These are phyloP conservation scores for Pelargonium cotyledonis DNA, from an alignment of 441 rosid species.

Conservation along the genomic window DNA sequence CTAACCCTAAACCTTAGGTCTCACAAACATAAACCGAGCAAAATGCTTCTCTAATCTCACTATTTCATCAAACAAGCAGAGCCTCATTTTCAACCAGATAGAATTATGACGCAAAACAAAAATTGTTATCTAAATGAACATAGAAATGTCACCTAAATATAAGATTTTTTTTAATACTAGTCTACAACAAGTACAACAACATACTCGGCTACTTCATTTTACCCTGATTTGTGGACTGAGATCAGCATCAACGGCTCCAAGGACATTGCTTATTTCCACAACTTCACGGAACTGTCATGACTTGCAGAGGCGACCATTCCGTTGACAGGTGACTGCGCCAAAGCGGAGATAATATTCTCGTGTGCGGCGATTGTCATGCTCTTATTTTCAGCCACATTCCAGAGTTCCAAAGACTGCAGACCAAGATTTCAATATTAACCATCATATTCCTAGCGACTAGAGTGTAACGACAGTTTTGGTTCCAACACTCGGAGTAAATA, in stretches of 20 bases:
- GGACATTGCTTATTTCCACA: constrained; percentile 44
- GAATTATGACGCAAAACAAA: too few relatives aligned
- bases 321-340: constrained; percentile 43
- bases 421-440: background rate
- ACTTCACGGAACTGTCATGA: constrained; percentile 53
- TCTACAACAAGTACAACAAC: background rate
- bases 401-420: constrained; percentile 55
- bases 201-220: background rate
- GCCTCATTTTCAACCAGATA: background rate
- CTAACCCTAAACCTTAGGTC: background rate
- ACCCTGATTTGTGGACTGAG: background rate
- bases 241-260: background rate
- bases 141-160: too few relatives aligned
- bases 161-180: background rate
- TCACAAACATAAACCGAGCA: background rate
- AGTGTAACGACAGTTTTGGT: background rate
- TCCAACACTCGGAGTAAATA: background rate
- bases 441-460: background rate
- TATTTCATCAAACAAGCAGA: background rate
- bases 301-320: constrained; percentile 67
- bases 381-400: constrained; percentile 58
- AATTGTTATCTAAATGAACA: too few relatives aligned
- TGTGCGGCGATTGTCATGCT: constrained; percentile 49
- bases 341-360: constrained; percentile 45
- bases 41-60: background rate